These are phyloP conservation scores for Ulota crispa DNA, from an alignment of 225 moss, liverwort and hornwort species.

Conservation along the genomic window DNA sequence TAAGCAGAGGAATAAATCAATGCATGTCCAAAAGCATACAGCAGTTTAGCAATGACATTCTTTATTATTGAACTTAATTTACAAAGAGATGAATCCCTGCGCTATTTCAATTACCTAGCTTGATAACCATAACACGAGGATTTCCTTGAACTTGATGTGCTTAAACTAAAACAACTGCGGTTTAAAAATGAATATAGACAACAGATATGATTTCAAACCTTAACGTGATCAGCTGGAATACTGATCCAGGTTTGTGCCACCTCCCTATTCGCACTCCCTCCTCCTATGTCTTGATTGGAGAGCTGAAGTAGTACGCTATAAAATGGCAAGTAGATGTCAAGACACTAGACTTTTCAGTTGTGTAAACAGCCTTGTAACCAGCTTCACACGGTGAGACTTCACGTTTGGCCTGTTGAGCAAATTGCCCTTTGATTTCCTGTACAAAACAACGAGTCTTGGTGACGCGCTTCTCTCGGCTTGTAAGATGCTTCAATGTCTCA, in stretches of 20 bases:
- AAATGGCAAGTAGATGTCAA: background rate
- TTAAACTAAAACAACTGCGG: background rate
- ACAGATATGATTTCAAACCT: background rate
- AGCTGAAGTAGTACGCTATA: background rate
- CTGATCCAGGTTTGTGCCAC: conserved; percentile 8
- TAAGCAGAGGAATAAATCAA: background rate
- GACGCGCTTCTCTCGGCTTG: background rate
- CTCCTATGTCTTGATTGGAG: background rate
- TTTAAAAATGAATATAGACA: background rate
- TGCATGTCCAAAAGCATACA: background rate
- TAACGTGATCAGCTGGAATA: conserved; percentile 22
- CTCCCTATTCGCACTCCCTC: background rate
- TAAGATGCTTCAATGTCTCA: background rate
- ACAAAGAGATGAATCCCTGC: background rate
- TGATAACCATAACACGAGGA: background rate
- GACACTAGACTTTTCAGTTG: background rate
- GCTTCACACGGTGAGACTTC: background rate
- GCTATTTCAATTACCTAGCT: background rate
- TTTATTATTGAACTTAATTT: background rate
- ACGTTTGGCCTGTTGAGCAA: background rate
- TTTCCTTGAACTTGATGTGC: background rate
- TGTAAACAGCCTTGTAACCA: background rate
- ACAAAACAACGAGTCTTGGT: no score
- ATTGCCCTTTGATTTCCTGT: background rate
- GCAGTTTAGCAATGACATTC: background rate